These are phyloP conservation scores for Iberis amara DNA, from an alignment of 441 rosid species.

Conservation along the genomic window DNA sequence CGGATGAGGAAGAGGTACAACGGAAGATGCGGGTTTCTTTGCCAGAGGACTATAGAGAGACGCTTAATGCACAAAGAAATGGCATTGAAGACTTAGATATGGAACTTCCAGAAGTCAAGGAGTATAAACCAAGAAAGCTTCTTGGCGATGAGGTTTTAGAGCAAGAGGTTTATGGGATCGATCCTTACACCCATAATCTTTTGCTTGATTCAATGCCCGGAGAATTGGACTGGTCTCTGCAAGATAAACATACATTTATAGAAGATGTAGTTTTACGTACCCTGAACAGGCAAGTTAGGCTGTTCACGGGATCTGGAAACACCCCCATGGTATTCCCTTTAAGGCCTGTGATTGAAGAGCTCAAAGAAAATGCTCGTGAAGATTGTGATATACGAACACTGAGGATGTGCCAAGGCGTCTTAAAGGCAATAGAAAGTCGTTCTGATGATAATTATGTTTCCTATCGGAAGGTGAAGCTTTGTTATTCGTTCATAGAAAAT, in stretches of 20 bases:
- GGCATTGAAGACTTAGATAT: slow-evolving; percentile 93
- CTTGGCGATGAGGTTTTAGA: slow-evolving; percentile 90
- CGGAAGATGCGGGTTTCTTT: slow-evolving; percentile 86
- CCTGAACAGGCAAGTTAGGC: slow-evolving; percentile 79
- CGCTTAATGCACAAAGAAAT: slow-evolving; percentile 82
- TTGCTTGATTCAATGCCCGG: slow-evolving; percentile 98
- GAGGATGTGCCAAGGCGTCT: slow-evolving; percentile 71
- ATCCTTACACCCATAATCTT: slow-evolving; percentile 96
- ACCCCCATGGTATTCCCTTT: slow-evolving; percentile 88
- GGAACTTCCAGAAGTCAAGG: slow-evolving; percentile 99
- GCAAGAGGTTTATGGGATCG: slow-evolving; percentile 99
- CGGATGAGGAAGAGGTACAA: slow-evolving; percentile 87
- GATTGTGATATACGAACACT: slow-evolving; percentile 61
- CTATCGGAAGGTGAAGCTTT: slow-evolving; percentile 76
- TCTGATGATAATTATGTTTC: slow-evolving; percentile 94
- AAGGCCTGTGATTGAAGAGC: slow-evolving; percentile 81
- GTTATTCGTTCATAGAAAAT: slow-evolving; percentile 11
- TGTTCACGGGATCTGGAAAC: slow-evolving; percentile 80
- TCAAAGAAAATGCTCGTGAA: slow-evolving; percentile 60
- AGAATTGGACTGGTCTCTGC: slow-evolving; percentile 73
- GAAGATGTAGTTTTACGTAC: slow-evolving; percentile 84
- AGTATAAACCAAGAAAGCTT: slow-evolving; percentile 84
- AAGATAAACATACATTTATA: slow-evolving; percentile 74
- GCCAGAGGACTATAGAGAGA: slow-evolving; percentile 96
- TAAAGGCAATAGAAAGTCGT: slow-evolving; percentile 83